Percentiles rank a stretch among this genome's conserved stretches.
Evolutionary conservation across 2,329 filamentous ascomycete species (phyloP).

Genomic region (Diaporthe destruens): DNA sequence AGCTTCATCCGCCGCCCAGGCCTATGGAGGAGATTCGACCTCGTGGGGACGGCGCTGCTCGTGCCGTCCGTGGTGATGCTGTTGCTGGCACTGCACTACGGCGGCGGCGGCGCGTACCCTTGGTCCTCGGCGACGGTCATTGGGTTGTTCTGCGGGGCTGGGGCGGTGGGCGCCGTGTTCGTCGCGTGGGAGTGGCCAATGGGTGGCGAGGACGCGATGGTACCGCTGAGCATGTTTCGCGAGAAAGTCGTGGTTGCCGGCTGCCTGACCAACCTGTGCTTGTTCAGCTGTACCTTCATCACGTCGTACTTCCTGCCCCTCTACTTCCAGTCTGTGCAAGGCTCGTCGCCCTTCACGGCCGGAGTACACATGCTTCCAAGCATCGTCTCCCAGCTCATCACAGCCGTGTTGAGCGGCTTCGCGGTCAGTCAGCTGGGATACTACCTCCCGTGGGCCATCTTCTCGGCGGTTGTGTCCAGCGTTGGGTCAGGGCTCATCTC

Average conservation of each 20-base stretch:
- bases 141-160: slow-evolving; percentile 47
- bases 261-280: slow-evolving; percentile 32
- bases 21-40: slow-evolving; percentile 40
- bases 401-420: neutral
- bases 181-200: slow-evolving; percentile 46
- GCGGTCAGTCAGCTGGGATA: slow-evolving; percentile 41
- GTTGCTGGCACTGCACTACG: slow-evolving; percentile 52
- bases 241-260: slow-evolving; percentile 42
- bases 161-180: slow-evolving; percentile 45
- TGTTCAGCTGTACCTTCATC: slow-evolving; percentile 46
- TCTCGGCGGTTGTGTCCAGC: slow-evolving; percentile 35
- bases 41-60: slow-evolving; percentile 45
- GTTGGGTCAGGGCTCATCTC: slow-evolving; percentile 42
- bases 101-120: slow-evolving; percentile 48
- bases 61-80: slow-evolving; percentile 50
- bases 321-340: slow-evolving; percentile 38
- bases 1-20: slow-evolving; percentile 34
- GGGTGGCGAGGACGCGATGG: slow-evolving; percentile 47
- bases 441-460: slow-evolving; percentile 42
- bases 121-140: slow-evolving; percentile 50
- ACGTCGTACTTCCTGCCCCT: slow-evolving; percentile 45
- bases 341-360: slow-evolving; percentile 23
- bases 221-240: slow-evolving; percentile 44
- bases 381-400: slow-evolving; percentile 29
- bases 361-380: slow-evolving; percentile 32